phyloP scores from a whole-genome alignment of 495 filamentous ascomycete species.

The Xylaria telfairii region DNA sequence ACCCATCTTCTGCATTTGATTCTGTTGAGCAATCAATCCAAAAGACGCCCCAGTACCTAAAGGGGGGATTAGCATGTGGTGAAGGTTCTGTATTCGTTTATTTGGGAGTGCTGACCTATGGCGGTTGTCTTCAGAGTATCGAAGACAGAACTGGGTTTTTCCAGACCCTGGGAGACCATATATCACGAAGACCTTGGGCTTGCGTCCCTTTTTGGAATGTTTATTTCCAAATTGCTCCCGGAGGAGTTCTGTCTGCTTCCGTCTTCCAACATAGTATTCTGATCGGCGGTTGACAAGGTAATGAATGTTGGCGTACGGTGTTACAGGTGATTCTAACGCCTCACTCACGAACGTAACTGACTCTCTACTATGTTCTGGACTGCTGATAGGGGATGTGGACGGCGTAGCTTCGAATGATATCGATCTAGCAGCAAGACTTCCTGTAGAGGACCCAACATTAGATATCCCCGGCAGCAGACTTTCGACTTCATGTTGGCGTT shows the following conservation, averaged over 20 bases:
- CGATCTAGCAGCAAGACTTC: not conserved
- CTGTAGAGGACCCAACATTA: not conserved
- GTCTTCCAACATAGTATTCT: constrained; percentile 18
- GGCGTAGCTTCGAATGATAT: not conserved
- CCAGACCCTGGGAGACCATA: constrained; percentile 42
- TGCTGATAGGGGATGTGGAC: not conserved
- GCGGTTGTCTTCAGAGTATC: constrained; percentile 49
- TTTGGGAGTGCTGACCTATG: constrained; percentile 33
- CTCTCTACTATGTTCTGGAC: not conserved
- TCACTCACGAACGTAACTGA: not conserved
- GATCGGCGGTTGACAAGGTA: constrained; percentile 13
- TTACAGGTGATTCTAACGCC: not conserved
- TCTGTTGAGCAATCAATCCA: constrained; percentile 49
- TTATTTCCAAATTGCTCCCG: constrained; percentile 1
- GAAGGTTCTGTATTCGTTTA: constrained; percentile 27
- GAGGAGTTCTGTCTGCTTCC: not conserved
- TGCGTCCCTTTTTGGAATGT: not conserved
- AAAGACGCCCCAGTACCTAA: constrained; percentile 54
- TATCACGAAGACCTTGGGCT: constrained; percentile 25
- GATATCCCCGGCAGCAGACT: not conserved
- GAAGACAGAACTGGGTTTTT: constrained; percentile 37
- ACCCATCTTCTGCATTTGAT: constrained; percentile 37
- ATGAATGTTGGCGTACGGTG: constrained; percentile 9
- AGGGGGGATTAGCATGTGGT: not conserved
- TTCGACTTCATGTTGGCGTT: constrained; percentile 18